These are phyloP conservation scores for Eucalyptus paniculata DNA, from an alignment of 345 rosid species.

Conservation along the genomic window DNA sequence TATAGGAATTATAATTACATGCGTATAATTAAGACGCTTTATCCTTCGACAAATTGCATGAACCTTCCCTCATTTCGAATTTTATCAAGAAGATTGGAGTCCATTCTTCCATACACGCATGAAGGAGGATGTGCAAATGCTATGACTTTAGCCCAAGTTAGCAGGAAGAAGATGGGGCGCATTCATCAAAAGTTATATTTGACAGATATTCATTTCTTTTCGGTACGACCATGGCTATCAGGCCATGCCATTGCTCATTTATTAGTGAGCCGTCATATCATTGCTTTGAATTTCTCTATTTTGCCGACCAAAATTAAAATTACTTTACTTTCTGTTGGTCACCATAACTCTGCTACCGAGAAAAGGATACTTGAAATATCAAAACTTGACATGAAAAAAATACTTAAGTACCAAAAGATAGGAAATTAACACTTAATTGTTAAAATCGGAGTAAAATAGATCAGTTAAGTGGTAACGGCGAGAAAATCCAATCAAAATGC, in stretches of 20 bases:
- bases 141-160: not conserved
- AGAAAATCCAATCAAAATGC: too few relatives aligned
- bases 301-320: too few relatives aligned
- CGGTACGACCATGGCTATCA: not conserved
- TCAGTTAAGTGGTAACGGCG: too few relatives aligned
- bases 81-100: not conserved
- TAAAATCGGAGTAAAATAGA: too few relatives aligned
- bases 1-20: not conserved
- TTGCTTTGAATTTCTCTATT: not conserved
- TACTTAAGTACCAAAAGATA: too few relatives aligned
- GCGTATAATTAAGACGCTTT: too few relatives aligned
- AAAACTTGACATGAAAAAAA: too few relatives aligned
- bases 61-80: not conserved
- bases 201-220: not conserved
- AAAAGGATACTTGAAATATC: too few relatives aligned
- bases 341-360: not conserved
- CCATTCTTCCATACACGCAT: not conserved
- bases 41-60: not conserved
- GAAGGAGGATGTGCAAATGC: not conserved
- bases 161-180: not conserved
- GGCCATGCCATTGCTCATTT: too few relatives aligned
- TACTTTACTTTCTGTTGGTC: not conserved
- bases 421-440: too few relatives aligned
- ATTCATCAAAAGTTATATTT: not conserved
- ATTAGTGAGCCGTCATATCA: not conserved